phyloP scores from a whole-genome alignment of 148 eudicot genomes.

The Rhododendron mucronatum region DNA sequence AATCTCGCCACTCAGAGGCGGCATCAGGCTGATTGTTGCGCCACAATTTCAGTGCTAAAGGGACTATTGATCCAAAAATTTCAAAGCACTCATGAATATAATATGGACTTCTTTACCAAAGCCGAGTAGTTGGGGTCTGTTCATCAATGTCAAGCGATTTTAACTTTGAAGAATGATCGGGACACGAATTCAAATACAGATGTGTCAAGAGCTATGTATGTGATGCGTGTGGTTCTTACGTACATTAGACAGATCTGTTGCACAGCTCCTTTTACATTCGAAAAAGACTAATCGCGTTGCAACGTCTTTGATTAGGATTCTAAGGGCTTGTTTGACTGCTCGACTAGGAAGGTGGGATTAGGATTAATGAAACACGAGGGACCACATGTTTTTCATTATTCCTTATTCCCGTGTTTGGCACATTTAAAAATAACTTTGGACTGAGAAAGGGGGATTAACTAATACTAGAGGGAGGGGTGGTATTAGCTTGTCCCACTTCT shows the following conservation, averaged over 20 bases:
- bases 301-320: not conserved
- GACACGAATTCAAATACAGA: not conserved
- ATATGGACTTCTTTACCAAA: not conserved
- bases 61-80: not conserved
- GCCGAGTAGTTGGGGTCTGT: not conserved
- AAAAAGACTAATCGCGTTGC: not conserved
- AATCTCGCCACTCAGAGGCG: not conserved
- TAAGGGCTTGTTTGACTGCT: too few relatives aligned
- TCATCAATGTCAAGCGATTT: not conserved
- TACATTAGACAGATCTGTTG: not conserved
- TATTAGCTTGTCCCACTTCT: too few relatives aligned
- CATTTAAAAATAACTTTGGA: not conserved
- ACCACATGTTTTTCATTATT: too few relatives aligned
- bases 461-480: too few relatives aligned
- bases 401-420: not conserved
- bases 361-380: too few relatives aligned
- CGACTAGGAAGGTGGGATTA: too few relatives aligned
- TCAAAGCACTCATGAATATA: not conserved
- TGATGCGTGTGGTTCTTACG: not conserved
- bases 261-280: not conserved
- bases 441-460: too few relatives aligned
- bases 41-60: slow-evolving; percentile 3
- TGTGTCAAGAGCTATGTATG: not conserved
- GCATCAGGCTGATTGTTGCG: not conserved
- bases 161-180: not conserved